These are phyloP conservation scores for Termitomyces eurrhizus DNA, from an alignment of 768 basidiomycete genomes.

Conservation along the genomic window DNA sequence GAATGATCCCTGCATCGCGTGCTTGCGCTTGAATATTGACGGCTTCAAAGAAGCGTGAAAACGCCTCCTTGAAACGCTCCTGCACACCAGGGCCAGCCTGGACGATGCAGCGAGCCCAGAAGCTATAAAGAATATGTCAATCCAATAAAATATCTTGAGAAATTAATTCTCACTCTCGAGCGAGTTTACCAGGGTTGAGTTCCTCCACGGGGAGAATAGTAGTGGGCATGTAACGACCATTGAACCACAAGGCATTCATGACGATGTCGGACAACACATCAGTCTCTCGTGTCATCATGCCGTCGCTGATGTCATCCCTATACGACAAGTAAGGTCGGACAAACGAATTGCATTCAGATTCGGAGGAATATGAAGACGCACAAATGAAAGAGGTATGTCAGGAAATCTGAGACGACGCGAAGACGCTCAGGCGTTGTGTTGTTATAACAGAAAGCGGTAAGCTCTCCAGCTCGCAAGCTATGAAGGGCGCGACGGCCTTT, in stretches of 20 bases:
- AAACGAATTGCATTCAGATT: slow-evolving; percentile 3
- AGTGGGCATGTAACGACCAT: slow-evolving; percentile 47
- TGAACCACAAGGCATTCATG: slow-evolving; percentile 67
- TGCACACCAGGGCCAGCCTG: slow-evolving; percentile 56
- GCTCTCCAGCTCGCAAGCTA: slow-evolving; percentile 61
- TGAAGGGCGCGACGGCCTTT: slow-evolving; percentile 46
- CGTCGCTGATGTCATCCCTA: slow-evolving; percentile 74
- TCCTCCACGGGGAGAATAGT: slow-evolving; percentile 33
- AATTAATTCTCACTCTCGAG: slow-evolving; percentile 53
- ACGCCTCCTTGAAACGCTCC: slow-evolving; percentile 66
- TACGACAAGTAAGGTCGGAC: neutral
- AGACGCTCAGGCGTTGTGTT: slow-evolving; percentile 52
- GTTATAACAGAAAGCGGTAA: slow-evolving; percentile 64
- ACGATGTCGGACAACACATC: slow-evolving; percentile 57
- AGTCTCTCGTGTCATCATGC: slow-evolving; percentile 66
- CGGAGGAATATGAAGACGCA: slow-evolving; percentile 23
- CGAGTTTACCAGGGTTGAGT: slow-evolving; percentile 56
- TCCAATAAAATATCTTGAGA: neutral
- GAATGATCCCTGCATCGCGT: slow-evolving; percentile 49
- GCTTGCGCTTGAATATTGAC: slow-evolving; percentile 59
- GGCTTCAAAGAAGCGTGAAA: slow-evolving; percentile 66
- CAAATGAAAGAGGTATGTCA: slow-evolving; percentile 58
- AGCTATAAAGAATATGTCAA: slow-evolving; percentile 35
- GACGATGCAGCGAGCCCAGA: slow-evolving; percentile 60
- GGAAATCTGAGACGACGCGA: slow-evolving; percentile 64